These are phyloP conservation scores for Claviceps sp. DNA, from an alignment of 2,329 filamentous ascomycete genomes.

Conservation along the genomic window DNA sequence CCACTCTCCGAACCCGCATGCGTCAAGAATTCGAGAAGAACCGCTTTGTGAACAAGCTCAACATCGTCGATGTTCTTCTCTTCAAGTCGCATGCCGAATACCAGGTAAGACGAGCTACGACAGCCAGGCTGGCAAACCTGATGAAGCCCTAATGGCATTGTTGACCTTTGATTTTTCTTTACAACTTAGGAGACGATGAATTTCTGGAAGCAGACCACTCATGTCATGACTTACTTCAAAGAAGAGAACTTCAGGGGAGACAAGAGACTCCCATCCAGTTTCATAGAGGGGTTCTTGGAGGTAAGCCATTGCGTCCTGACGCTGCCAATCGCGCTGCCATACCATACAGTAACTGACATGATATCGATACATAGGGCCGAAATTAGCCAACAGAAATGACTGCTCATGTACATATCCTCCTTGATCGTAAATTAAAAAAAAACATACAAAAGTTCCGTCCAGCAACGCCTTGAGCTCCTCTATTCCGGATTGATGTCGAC, in stretches of 20 bases:
- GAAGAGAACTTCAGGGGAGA: conserved; percentile 65
- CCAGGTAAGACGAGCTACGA: conserved; percentile 53
- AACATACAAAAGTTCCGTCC: conserved; percentile 12
- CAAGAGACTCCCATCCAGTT: conserved; percentile 70
- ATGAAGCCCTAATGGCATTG: neutral
- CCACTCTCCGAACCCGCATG: conserved; percentile 80
- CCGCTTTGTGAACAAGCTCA: conserved; percentile 81
- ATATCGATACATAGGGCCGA: conserved; percentile 31
- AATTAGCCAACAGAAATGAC: conserved; percentile 29
- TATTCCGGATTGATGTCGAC: conserved; percentile 6
- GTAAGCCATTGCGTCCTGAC: conserved; percentile 33
- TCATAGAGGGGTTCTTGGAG: conserved; percentile 92
- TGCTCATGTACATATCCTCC: conserved; percentile 23
- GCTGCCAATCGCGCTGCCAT: neutral
- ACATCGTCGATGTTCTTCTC: conserved; percentile 76
- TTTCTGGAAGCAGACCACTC: conserved; percentile 95
- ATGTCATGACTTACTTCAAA: conserved; percentile 95
- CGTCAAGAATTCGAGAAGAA: conserved; percentile 95
- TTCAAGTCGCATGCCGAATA: conserved; percentile 88
- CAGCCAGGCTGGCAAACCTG: neutral
- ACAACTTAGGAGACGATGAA: conserved; percentile 79
- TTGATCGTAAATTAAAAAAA: conserved; percentile 4
- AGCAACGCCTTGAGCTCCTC: conserved; percentile 19
- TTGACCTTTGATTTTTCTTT: neutral
- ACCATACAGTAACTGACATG: conserved; percentile 5